These are phyloP conservation scores for Salix arbutifolia DNA, from an alignment of 345 rosid species.

Conservation along the genomic window DNA sequence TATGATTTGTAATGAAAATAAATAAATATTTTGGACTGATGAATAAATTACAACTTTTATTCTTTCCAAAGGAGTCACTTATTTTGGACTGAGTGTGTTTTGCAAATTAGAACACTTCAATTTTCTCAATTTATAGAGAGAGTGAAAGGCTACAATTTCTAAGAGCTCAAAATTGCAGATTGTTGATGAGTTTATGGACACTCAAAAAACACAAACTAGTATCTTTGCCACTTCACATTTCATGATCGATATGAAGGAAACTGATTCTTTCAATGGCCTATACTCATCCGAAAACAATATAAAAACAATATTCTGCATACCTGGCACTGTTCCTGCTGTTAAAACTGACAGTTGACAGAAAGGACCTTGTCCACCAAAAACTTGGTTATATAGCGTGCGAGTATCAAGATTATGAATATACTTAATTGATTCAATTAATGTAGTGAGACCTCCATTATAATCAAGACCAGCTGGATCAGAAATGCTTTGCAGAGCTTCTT, in stretches of 20 bases:
- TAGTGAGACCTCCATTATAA: slow-evolving; percentile 22
- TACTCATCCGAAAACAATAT: neutral
- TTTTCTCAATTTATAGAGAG: neutral
- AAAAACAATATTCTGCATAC: slow-evolving; percentile 30
- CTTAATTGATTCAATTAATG: slow-evolving; percentile 48
- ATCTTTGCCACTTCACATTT: neutral
- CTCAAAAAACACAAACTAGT: neutral
- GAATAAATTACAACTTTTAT: neutral
- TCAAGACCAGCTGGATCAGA: slow-evolving; percentile 31
- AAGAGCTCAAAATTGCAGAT: neutral
- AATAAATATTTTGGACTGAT: neutral
- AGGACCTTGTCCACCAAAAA: slow-evolving; percentile 45
- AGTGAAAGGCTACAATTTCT: neutral
- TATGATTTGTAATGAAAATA: neutral
- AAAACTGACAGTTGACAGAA: slow-evolving; percentile 57
- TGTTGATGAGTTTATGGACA: neutral
- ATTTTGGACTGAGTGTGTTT: no score
- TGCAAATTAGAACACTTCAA: neutral
- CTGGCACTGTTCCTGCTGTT: slow-evolving; percentile 43
- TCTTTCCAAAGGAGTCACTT: no score
- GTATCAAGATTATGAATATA: slow-evolving; percentile 42
- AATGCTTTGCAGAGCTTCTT: slow-evolving; percentile 50
- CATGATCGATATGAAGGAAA: neutral
- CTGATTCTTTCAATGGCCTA: neutral
- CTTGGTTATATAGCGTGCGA: slow-evolving; percentile 34